Evolutionary conservation across 331 rosid genomes (phyloP).

Genomic region (Malus hybrid): DNA sequence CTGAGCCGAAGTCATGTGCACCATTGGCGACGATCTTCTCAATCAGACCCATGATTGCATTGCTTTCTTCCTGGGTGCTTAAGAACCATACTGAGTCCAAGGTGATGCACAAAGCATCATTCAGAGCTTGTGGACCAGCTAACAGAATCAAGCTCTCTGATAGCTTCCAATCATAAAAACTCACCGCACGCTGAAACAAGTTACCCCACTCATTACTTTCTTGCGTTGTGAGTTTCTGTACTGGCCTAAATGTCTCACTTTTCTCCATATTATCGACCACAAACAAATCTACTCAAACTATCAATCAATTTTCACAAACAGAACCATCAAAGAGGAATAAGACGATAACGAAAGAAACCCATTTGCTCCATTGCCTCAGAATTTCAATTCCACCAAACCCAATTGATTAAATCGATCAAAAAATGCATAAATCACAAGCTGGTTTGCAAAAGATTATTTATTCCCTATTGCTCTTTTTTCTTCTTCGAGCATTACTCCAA

Average conservation of each 20-base stretch:
- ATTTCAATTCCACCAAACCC: not conserved
- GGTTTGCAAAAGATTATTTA: too few species aligned
- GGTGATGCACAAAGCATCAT: slow-evolving; percentile 56
- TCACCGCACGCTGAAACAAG: slow-evolving; percentile 52
- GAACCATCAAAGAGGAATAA: not conserved
- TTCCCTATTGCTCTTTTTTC: too few species aligned
- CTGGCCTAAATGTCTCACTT: not conserved
- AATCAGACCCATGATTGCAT: slow-evolving; percentile 44
- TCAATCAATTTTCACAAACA: not conserved
- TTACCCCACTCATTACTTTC: slow-evolving; percentile 57
- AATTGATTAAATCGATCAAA: not conserved
- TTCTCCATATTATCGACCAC: not conserved
- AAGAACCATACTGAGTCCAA: slow-evolving; percentile 69
- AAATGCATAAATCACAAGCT: too few species aligned
- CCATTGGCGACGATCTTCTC: slow-evolving; percentile 55
- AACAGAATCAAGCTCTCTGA: slow-evolving; percentile 53
- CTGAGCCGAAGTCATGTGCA: slow-evolving; percentile 62
- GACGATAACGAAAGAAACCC: not conserved
- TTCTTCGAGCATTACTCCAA: too few species aligned
- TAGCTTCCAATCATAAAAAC: slow-evolving; percentile 62
- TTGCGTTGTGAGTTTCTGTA: slow-evolving; percentile 20
- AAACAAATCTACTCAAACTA: not conserved
- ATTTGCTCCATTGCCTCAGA: too few species aligned
- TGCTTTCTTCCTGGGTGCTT: slow-evolving; percentile 47
- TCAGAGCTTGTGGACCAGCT: slow-evolving; percentile 61